Conservation (phyloP, 2,329 filamentous ascomycete species). For the Truncatella angustata region DNA sequence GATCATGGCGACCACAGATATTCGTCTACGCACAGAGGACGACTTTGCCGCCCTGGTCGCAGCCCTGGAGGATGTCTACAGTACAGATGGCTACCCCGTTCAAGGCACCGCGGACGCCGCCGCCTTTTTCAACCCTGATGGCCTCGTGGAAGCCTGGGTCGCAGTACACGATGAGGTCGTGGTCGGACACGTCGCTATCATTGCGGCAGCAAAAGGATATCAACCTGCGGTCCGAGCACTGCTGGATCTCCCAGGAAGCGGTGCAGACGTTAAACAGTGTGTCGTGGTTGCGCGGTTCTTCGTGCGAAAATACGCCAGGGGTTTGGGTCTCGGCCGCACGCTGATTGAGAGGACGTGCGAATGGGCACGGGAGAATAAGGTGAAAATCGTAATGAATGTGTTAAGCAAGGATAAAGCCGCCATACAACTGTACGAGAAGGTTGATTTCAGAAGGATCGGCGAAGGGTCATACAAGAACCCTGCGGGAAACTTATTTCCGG, state of each 20-base stretch:
- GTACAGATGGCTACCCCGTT: conserved; percentile 18
- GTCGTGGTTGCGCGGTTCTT: conserved; percentile 7
- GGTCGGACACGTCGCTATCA: conserved; percentile 1
- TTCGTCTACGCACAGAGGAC: conserved; percentile 15
- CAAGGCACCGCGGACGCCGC: conserved; percentile 6
- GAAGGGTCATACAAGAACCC: not conserved
- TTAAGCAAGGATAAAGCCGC: not conserved
- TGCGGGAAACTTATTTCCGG: not conserved
- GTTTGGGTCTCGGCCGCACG: not conserved
- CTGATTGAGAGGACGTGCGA: not conserved
- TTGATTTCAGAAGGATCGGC: not conserved
- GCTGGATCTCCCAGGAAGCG: not conserved
- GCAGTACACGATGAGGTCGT: not conserved
- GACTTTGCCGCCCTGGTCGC: conserved; percentile 16
- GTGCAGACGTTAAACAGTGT: not conserved
- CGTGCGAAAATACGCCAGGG: not conserved
- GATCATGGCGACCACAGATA: not conserved
- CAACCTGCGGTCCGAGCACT: not conserved
- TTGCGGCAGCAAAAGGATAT: not conserved
- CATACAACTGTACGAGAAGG: conserved; percentile 1
- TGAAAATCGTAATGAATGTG: conserved; percentile 7
- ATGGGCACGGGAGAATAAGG: not conserved
- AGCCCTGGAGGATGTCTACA: conserved; percentile 16
- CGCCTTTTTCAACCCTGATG: not conserved
- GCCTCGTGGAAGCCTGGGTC: conserved; percentile 5